A percentile compares a stretch with the other conserved stretches of the same genome.
Conservation (phyloP, 2,329 filamentous ascomycete genomes). For the Coleophoma eucalyptorum region DNA sequence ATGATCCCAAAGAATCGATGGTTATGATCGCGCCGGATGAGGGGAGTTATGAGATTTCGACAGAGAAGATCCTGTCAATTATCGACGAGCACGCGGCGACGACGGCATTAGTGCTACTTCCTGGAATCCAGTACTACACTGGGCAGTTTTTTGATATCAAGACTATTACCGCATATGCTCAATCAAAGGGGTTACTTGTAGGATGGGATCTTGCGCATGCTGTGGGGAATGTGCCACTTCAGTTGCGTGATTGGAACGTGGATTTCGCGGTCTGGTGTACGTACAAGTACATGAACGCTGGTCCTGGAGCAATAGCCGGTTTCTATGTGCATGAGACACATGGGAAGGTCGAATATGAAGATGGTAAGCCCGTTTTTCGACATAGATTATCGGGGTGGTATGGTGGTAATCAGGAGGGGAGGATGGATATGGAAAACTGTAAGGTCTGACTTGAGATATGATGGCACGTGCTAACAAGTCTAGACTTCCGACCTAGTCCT, state of each 20-base stretch:
- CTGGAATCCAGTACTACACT: slow-evolving; percentile 89
- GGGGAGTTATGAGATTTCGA: slow-evolving; percentile 57
- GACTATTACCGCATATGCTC: slow-evolving; percentile 74
- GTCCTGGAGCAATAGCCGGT: slow-evolving; percentile 76
- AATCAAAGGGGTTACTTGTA: slow-evolving; percentile 64
- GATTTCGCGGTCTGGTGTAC: slow-evolving; percentile 93
- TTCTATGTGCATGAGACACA: slow-evolving; percentile 78
- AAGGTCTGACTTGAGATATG: too few relatives aligned
- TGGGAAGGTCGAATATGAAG: slow-evolving; percentile 46
- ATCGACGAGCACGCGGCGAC: slow-evolving; percentile 73
- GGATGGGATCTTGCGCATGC: slow-evolving; percentile 91
- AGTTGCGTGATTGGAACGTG: slow-evolving; percentile 83
- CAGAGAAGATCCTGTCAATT: slow-evolving; percentile 63
- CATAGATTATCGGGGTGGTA: slow-evolving; percentile 82
- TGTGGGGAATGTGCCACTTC: slow-evolving; percentile 77
- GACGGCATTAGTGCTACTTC: slow-evolving; percentile 74
- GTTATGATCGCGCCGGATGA: slow-evolving; percentile 66
- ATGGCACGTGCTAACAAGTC: too few relatives aligned
- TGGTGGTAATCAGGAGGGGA: slow-evolving; percentile 70
- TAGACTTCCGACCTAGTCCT: slow-evolving; percentile 68
- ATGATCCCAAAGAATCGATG: slow-evolving; percentile 65
- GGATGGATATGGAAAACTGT: slow-evolving; percentile 86
- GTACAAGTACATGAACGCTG: slow-evolving; percentile 91
- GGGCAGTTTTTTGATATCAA: slow-evolving; percentile 84
- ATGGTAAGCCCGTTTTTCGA: slow-evolving; percentile 44